Conservation (phyloP, 345 rosid species). For the Eucalyptus fibrosa region DNA sequence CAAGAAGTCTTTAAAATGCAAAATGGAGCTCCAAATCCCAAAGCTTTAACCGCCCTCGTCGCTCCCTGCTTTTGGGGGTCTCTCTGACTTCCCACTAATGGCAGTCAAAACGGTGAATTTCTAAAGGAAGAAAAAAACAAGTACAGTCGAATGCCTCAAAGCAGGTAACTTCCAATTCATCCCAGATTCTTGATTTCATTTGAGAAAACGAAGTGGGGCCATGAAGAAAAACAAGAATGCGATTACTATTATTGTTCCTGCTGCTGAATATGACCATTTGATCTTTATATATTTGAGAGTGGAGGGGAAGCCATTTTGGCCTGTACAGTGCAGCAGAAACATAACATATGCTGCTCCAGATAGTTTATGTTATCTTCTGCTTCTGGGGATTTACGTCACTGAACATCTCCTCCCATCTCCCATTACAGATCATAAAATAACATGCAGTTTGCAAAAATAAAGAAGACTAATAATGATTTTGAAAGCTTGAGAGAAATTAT, state of each 20-base stretch:
- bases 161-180: neutral
- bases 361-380: neutral
- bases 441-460: neutral
- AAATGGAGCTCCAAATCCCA: neutral
- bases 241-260: neutral
- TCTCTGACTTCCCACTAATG: neutral
- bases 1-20: neutral
- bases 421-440: neutral
- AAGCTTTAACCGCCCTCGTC: neutral
- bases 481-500: neutral
- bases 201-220: neutral
- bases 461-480: neutral
- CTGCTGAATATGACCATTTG: neutral
- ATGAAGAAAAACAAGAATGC: neutral
- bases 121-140: neutral
- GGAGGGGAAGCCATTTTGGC: neutral
- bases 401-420: neutral
- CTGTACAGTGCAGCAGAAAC: neutral
- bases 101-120: neutral
- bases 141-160: neutral
- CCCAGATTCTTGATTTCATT: neutral
- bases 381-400: neutral
- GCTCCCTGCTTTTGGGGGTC: neutral
- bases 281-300: neutral
- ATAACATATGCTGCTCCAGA: neutral